Base-by-base conservation (phyloP, 768 basidiomycete species). In the Russula compacta region DNA sequence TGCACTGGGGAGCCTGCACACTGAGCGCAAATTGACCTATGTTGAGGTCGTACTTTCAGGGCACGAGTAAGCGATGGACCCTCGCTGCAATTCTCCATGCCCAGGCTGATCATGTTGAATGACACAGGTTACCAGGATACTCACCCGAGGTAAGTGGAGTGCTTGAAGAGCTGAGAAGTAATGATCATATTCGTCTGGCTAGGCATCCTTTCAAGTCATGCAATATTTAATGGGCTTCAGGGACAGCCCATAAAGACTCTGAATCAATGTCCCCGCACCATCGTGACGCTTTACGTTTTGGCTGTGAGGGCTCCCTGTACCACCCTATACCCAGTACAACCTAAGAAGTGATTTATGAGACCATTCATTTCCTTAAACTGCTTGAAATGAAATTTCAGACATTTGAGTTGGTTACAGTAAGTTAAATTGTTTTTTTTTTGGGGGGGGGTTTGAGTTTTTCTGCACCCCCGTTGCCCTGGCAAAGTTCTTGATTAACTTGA, bases 141-240 rank as follows among this genome's bases (percentile, higher is more conserved):
- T 80, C 84, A 11, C 87, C 86, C 1, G 68, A 72, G 67, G 85
- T 83, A 66, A 69, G 82, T 72, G 10, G 43, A 29, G 9, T 21
- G 17, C 17, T 35, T 29, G 29, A 40, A 36, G 7, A 36, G 7
- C n/a, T 40, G 12, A 46, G 17, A 35, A 1, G 7, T 21, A 9
- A 8, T 51, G 38, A 38, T 36, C 36, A 4, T 54, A 11, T 42
- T 48, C 9, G 53, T 11, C 40, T 40, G 14, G 14, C 0, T 59
- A 85, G 84, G 84, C 86, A 56, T 79, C 83, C 0, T 83, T 85
- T 72, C 85, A 86, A 67, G 81, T 76, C 55, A 85, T 87, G 84
- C 74, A 83, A 64, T 86, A 78, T 66, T 67, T 88, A 64, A 76
- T 88, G 81, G 85, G 86, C 9, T 79, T 83, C 71, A 79, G 84